phyloP scores from a whole-genome alignment of 306 rosid species.

The Gynostemma pentaphyllum region DNA sequence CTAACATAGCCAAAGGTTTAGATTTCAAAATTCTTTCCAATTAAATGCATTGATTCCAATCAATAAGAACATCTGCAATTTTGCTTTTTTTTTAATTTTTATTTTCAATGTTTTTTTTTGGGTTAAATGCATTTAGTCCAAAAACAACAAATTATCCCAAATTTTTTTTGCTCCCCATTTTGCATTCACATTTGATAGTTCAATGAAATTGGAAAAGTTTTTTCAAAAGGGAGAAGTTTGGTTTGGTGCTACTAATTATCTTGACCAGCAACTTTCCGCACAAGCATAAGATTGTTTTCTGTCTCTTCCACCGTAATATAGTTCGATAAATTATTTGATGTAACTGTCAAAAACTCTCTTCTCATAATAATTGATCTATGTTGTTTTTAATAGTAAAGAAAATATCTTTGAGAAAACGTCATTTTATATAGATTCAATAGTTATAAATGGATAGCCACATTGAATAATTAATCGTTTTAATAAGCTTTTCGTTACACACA shows the following conservation, averaged over 20 bases:
- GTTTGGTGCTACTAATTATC: conserved; percentile 6
- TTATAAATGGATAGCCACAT: no score
- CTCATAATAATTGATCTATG: no score
- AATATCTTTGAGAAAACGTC: no score
- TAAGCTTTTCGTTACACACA: background rate
- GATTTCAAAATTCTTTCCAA: background rate
- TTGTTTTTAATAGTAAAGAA: no score
- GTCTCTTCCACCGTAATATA: conserved; percentile 8
- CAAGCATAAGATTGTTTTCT: conserved; percentile 6
- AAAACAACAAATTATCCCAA: background rate
- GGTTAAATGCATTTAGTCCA: conserved; percentile 2
- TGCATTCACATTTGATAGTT: background rate
- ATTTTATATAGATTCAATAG: no score
- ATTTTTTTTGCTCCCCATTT: background rate
- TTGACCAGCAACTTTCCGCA: background rate
- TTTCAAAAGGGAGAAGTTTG: conserved; percentile 5
- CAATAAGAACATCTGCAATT: no score
- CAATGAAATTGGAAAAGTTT: background rate
- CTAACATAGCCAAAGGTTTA: background rate
- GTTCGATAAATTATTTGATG: no score
- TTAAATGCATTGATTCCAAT: no score
- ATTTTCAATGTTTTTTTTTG: no score
- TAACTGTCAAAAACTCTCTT: no score
- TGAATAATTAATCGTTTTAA: background rate
- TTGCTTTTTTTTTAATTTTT: no score